These are phyloP conservation scores for Malus hybrid DNA, from an alignment of 331 rosid genomes.

Conservation along the genomic window DNA sequence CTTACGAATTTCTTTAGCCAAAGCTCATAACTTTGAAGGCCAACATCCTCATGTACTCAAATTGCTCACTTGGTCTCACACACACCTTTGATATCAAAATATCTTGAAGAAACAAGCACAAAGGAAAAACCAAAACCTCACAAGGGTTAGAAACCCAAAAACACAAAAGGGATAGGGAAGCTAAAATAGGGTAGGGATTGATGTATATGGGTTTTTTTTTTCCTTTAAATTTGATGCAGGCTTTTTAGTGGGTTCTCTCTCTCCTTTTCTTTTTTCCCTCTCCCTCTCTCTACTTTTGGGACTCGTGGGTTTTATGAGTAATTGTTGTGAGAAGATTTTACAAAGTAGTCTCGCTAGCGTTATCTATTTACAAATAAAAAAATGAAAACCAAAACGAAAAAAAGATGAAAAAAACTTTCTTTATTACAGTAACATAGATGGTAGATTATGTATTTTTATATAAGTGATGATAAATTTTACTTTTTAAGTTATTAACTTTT, in stretches of 20 bases:
- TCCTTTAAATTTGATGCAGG: background rate
- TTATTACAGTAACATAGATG: too few species aligned
- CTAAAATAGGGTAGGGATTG: conserved; percentile 42
- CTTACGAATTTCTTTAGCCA: conserved; percentile 17
- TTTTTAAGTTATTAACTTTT: too few species aligned
- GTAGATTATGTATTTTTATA: too few species aligned
- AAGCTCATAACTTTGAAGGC: conserved; percentile 24
- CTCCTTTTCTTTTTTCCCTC: background rate
- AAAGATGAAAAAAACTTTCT: background rate
- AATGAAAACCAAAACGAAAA: background rate
- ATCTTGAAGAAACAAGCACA: conserved; percentile 4
- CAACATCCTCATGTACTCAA: conserved; percentile 9
- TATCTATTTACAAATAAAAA: background rate
- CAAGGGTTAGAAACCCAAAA: background rate
- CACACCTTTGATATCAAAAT: background rate
- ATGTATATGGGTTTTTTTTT: conserved; percentile 17
- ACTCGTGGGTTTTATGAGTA: background rate
- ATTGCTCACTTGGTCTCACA: background rate
- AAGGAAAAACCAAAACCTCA: background rate
- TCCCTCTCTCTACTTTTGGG: background rate
- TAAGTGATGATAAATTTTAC: too few species aligned
- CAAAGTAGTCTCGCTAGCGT: background rate
- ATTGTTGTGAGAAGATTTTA: background rate
- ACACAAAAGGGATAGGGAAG: conserved; percentile 21
- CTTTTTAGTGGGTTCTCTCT: conserved; percentile 42